Evolutionary conservation across 2,329 filamentous ascomycete species (phyloP), one percentile per base, ranked within the genome.

Genomic region (Monosporascus ibericus): DNA sequence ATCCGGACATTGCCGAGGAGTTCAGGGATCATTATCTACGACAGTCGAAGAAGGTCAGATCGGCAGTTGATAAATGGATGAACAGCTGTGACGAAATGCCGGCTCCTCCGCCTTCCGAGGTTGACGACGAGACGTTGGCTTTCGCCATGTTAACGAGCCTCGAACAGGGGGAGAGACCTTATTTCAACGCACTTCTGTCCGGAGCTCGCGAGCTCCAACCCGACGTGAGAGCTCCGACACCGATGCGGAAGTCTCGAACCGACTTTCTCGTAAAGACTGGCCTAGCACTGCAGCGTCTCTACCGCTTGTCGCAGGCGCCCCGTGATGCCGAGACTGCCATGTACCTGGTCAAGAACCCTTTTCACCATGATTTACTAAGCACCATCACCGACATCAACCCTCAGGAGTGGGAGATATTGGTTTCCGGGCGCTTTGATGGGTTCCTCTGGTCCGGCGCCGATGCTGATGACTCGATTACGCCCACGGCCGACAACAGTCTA

Each of bases 361-460:
- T 82, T 14, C 82, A 94, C 48, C 92, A 97, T 68, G 87, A 94
- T 63, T 84, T 96, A 34, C 82, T 97, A 3, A 85, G 90, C 40
- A 96, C 92, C 0, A 79, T 96, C 48, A 86, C 88, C 37, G 90
- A 92, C 49, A 94, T 97, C 61, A 94, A 87, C 65, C 82, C 85
- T 47, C 88, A 89, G n/a, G 92, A 97, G 70, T 97, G 92, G 92
- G 92, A 96, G 57, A 95, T 97, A 51, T 78, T 97, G 14, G 90
- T 87, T 5, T 96, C 92, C 0, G 92, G 92, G 27, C 87, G 92
- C 27, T 97, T 97, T 63, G 92, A 96, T 65, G 92, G 92, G 4
- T 97, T 97, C 71, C 78, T 96, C 20, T 95, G 92, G 84, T 95
- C 90, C 44, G 92, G 92, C 22, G 90, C 90, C 6, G 92, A 96